These are phyloP conservation scores for Beauveria sp. DNA, from an alignment of 2,329 filamentous ascomycete genomes.

Conservation along the genomic window DNA sequence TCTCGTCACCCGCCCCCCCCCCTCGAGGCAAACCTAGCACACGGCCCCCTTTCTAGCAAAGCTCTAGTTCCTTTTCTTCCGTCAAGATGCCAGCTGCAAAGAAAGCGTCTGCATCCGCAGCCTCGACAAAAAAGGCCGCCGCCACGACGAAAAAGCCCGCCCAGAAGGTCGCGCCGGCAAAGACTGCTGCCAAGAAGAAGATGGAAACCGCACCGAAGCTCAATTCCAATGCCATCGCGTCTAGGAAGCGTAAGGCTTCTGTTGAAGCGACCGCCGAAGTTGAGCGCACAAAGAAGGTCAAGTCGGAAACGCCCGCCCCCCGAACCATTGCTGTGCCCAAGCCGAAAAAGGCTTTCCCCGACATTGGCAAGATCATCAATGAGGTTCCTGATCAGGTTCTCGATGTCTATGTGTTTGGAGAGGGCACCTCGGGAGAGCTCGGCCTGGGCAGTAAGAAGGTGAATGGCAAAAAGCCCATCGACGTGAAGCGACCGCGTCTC, in stretches of 20 bases:
- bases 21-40: background rate
- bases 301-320: constrained; percentile 13
- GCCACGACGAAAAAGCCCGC: background rate
- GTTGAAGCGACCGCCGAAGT: constrained; percentile 12
- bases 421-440: constrained; percentile 73
- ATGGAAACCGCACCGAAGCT: constrained; percentile 5
- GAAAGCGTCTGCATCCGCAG: background rate
- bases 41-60: background rate
- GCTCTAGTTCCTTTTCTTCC: background rate
- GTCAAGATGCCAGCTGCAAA: constrained; percentile 6
- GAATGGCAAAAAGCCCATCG: constrained; percentile 52
- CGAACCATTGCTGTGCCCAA: constrained; percentile 2
- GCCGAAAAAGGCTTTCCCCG: constrained; percentile 24
- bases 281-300: constrained; percentile 20
- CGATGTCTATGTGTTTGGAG: constrained; percentile 73
- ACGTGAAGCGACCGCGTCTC: constrained; percentile 75
- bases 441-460: constrained; percentile 65
- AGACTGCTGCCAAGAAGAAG: constrained; percentile 18
- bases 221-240: constrained; percentile 11
- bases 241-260: constrained; percentile 22
- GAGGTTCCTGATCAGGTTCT: constrained; percentile 53
- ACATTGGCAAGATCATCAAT: constrained; percentile 63
- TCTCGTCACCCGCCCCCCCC: background rate
- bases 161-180: constrained; percentile 9
- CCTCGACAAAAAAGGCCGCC: background rate